phyloP scores from a whole-genome alignment of 768 basidiomycete species.

The Trametes cinnabarina region DNA sequence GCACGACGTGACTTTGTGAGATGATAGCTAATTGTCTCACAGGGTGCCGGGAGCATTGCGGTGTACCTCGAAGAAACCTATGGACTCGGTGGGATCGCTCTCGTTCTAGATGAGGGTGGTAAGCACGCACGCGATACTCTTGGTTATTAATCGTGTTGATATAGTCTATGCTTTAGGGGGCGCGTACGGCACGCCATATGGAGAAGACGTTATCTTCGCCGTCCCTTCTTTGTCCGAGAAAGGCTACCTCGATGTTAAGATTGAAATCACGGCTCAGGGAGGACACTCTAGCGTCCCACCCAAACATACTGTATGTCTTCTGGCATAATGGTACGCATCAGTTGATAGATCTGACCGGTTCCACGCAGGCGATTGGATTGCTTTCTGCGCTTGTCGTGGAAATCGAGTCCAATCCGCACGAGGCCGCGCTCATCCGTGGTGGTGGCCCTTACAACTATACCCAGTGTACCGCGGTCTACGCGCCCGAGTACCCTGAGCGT shows the following conservation, averaged over 20 bases:
- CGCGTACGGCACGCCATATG: constrained; percentile 45
- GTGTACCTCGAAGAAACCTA: constrained; percentile 54
- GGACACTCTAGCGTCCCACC: constrained; percentile 89
- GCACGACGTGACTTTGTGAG: background rate
- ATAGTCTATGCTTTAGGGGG: constrained; percentile 24
- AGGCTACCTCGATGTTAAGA: constrained; percentile 61
- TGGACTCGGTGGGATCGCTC: constrained; percentile 67
- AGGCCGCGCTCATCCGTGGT: constrained; percentile 47
- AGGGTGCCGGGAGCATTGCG: constrained; percentile 57
- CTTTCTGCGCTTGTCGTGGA: constrained; percentile 67
- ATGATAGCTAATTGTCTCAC: constrained; percentile 29
- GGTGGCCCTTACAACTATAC: constrained; percentile 55
- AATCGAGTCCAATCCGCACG: constrained; percentile 65
- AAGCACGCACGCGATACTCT: constrained; percentile 19
- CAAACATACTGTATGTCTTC: constrained; percentile 59
- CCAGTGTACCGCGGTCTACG: constrained; percentile 59
- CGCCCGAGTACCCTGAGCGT: constrained; percentile 47
- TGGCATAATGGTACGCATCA: background rate
- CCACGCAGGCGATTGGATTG: constrained; percentile 45
- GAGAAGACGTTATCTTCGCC: constrained; percentile 53
- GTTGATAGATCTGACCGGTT: background rate
- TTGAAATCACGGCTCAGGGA: constrained; percentile 67
- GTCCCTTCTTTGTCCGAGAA: constrained; percentile 71
- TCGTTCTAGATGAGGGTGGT: constrained; percentile 91
- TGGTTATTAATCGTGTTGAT: constrained; percentile 33